phyloP scores from a whole-genome alignment of 192 early-diverging fungal species.

The Podila clonocystis region DNA sequence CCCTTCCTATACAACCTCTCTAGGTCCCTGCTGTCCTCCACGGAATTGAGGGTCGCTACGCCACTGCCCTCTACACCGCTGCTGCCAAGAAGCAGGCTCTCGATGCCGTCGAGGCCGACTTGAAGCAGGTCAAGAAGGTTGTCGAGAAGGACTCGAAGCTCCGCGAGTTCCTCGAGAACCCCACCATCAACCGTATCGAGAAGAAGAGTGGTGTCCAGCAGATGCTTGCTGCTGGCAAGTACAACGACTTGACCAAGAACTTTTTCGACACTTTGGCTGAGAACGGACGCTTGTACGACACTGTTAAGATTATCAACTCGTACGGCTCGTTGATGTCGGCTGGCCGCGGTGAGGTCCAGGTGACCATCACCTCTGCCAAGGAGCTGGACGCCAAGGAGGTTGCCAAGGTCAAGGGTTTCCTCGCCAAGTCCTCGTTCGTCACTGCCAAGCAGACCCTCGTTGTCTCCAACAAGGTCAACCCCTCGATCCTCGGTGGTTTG shows the following conservation, averaged over 20 bases:
- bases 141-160: constrained; percentile 80
- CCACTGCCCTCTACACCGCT: constrained; percentile 95
- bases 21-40: constrained; percentile 87
- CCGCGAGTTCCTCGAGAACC: constrained; percentile 84
- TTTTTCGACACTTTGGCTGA: constrained; percentile 93
- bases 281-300: constrained; percentile 92
- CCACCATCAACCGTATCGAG: constrained; percentile 79
- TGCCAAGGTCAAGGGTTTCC: constrained; percentile 75
- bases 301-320: constrained; percentile 80
- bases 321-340: constrained; percentile 90
- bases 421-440: constrained; percentile 85
- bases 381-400: constrained; percentile 79
- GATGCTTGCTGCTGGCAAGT: constrained; percentile 73
- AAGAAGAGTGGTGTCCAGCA: constrained; percentile 82
- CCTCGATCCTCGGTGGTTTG: constrained; percentile 94
- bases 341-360: constrained; percentile 86
- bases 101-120: constrained; percentile 85
- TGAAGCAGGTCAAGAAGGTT: constrained; percentile 71
- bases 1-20: not conserved
- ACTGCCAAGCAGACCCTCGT: constrained; percentile 84
- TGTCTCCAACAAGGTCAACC: constrained; percentile 91
- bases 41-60: constrained; percentile 97
- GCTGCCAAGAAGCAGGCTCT: constrained; percentile 85
- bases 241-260: constrained; percentile 85
- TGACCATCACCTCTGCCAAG: constrained; percentile 91